Base-by-base conservation (phyloP, 75 land plant genomes). In the Adiantum capillusveneris region DNA sequence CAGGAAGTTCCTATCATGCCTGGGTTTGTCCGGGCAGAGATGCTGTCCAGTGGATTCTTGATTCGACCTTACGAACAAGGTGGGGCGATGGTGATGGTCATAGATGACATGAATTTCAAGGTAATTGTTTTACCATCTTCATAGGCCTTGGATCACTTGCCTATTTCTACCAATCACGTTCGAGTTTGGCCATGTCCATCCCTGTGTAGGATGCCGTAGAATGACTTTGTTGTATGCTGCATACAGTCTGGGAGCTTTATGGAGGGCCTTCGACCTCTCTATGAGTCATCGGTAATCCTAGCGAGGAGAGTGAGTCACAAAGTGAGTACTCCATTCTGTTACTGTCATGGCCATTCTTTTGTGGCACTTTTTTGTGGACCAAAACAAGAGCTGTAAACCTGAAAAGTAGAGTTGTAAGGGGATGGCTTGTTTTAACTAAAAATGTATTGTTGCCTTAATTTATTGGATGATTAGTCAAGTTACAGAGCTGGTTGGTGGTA, bases 61-160 rank as follows among this genome's bases (percentile, higher is more conserved):
- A 80, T 84, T 17, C 55, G 84, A 51, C 88, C 81, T 25, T 80
- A 77, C 66, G 88, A 81, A 59, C 85, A 84, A 14, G 84, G 88
- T 60, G 84, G 77, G 27, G 81, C 81, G 25, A 75, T 80, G 30
- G 69, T 84, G 30, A 75, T 78, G 45, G 72, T 84, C 60, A 79
- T 84, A 44, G 84, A 84, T 66, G 85, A 84, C 56, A 36, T 80
- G 67, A 74, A 78, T 56, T 72, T 81, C 46, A 78, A 84, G 75
- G 88, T 81, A 69, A 34, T 34, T 34, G 3, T 9, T 34, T 34
- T 34, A 9, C n/a, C n/a, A n/a, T n/a, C n/a, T n/a, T n/a, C n/a
- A n/a, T n/a, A n/a, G n/a, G n/a, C n/a, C n/a, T n/a, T n/a, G n/a
- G n/a, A n/a, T n/a, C n/a, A n/a, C n/a, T n/a, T n/a, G n/a, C n/a